These are phyloP conservation scores for Hemisphaericaspora nanyangensis DNA, from an alignment of 805 yeast genomes.

Conservation along the genomic window DNA sequence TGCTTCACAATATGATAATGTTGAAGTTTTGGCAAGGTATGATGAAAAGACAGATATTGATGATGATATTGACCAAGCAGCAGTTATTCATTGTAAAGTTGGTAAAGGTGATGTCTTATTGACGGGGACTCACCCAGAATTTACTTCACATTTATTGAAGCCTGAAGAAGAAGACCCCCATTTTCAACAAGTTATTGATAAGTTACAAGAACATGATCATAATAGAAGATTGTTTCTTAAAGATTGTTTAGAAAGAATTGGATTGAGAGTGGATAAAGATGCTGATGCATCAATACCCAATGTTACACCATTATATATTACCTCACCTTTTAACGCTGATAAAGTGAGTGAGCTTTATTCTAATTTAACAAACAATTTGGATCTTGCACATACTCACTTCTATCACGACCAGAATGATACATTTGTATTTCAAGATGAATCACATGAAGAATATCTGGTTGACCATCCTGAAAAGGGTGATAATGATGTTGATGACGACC, in stretches of 20 bases:
- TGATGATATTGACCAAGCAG: constrained; percentile 48
- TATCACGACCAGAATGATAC: constrained; percentile 57
- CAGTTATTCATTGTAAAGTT: constrained; percentile 61
- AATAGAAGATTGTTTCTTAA: constrained; percentile 55
- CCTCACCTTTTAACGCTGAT: constrained; percentile 35
- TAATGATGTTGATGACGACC: constrained; percentile 35
- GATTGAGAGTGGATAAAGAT: constrained; percentile 61
- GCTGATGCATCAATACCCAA: constrained; percentile 50
- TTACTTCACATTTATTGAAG: constrained; percentile 50
- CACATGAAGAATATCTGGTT: constrained; percentile 18
- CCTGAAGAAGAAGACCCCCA: constrained; percentile 19
- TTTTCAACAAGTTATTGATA: constrained; percentile 28
- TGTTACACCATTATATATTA: constrained; percentile 61
- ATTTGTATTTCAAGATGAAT: constrained; percentile 44
- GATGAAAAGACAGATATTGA: constrained; percentile 52
- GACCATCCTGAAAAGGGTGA: neutral
- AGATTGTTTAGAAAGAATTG: constrained; percentile 54
- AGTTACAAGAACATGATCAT: constrained; percentile 41
- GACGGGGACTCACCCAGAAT: constrained; percentile 90
- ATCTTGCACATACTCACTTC: constrained; percentile 22
- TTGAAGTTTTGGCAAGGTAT: constrained; percentile 73
- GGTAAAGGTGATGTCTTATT: constrained; percentile 77
- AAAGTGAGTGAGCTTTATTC: constrained; percentile 29
- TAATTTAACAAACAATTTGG: constrained; percentile 37
- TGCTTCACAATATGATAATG: constrained; percentile 56